Evolutionary conservation across 768 basidiomycete genomes (phyloP), one percentile per base, ranked within the genome.

Genomic region (Hygrocybe coccinea): DNA sequence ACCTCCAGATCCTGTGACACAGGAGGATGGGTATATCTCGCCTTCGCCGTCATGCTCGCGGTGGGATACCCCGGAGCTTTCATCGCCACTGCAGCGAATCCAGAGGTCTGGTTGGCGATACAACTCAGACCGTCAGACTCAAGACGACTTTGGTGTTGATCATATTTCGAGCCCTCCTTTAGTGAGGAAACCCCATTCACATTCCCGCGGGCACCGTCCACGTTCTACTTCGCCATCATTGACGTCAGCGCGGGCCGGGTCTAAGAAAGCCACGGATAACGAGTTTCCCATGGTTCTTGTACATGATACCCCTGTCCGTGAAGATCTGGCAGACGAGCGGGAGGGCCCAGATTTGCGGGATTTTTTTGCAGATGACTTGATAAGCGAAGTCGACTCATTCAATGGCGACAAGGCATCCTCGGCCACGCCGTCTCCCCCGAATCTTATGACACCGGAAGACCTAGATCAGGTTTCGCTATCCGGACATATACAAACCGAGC

Each of bases 21-120:
- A 89, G 69, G 90, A 91, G 65, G 88, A 88, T 57, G 89, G 90
- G 14, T 92, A 91, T 68, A 75, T 87, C 52, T 89, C 89, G n/a
- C 89, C 88, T 14, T 71, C 80, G 8, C 71, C 79, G 46, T 82
- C 82, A 21, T 73, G 76, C 60, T 77, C 76, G 49, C 74, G 74
- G 58, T 84, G 84, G 34, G 56, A 53, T 17, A 41, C 25, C 36
- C 81, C 87, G 56, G 83, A 84, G 8, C 62, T 90, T 25, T 88
- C 86, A 46, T 89, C 88, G 10, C 87, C 88, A 21, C 57, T 74
- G 38, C 73, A 72, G 33, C 29, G 21, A 46, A 5, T 5, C 5
- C 5, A n/a, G 2, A 46, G 44, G n/a, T 12, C 15, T 19, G 21
- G 44, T 46, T 46, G 44, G 71, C 65, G 8, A 5, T 19, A n/a